Evolutionary conservation across 177 flowering plant genomes (phyloP).

Genomic region (Vitis hybrid): DNA sequence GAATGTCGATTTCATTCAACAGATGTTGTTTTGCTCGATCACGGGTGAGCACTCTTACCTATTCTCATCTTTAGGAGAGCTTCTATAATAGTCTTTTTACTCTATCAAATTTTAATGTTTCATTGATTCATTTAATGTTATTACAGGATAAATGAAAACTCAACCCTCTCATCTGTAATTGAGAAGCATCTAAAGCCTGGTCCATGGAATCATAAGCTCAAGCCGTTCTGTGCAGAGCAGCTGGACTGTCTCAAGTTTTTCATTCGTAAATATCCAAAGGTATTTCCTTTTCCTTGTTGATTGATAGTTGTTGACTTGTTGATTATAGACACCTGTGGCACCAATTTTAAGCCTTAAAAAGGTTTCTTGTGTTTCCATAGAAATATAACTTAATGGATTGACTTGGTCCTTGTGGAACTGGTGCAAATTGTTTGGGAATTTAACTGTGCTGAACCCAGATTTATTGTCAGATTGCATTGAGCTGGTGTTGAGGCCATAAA

Average conservation of each 20-base stretch:
- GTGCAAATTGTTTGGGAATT: too few species aligned
- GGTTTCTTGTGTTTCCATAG: too few species aligned
- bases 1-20: conserved; percentile 90
- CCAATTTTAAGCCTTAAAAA: neutral
- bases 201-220: conserved; percentile 63
- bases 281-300: conserved; percentile 10
- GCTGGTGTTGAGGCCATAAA: too few species aligned
- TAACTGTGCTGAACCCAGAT: too few species aligned
- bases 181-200: conserved; percentile 69
- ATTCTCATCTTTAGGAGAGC: neutral
- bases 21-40: conserved; percentile 62
- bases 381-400: too few species aligned
- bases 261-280: conserved; percentile 71
- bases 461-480: too few species aligned
- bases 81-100: neutral
- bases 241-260: conserved; percentile 65
- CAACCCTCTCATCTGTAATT: conserved; percentile 45
- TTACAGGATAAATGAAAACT: conserved; percentile 68
- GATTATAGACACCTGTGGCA: neutral
- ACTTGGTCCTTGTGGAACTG: too few species aligned
- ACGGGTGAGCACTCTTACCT: conserved; percentile 50
- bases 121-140: conserved; percentile 5
- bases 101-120: neutral
- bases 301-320: neutral
- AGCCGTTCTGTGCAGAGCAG: conserved; percentile 54